Evolutionary conservation across 176 grass and related monocot species (phyloP).

Genomic region (Carex pumila): DNA sequence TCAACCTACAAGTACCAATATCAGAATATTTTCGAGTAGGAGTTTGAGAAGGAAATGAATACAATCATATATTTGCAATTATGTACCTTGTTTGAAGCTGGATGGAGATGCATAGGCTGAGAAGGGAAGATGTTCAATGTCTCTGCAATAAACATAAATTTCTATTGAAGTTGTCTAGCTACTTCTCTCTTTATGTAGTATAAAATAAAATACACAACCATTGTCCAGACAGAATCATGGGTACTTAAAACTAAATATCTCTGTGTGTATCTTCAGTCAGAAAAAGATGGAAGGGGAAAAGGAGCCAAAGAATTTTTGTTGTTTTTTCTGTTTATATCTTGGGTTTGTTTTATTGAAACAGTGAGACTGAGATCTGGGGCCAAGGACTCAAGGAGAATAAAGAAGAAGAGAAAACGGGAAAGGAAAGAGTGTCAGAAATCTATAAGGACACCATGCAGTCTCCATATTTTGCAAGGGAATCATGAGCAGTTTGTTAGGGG

Average conservation of each 20-base stretch:
- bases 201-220: slow-evolving; percentile 17
- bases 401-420: slow-evolving; percentile 12
- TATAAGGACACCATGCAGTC: slow-evolving; percentile 50
- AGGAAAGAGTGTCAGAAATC: slow-evolving; percentile 31
- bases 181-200: slow-evolving; percentile 3
- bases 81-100: slow-evolving; percentile 52
- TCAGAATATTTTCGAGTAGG: not conserved
- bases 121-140: slow-evolving; percentile 99
- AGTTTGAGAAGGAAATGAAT: not conserved
- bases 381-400: not conserved
- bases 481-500: slow-evolving; percentile 84
- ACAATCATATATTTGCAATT: not conserved
- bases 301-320: slow-evolving; percentile 8
- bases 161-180: slow-evolving; percentile 2
- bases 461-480: slow-evolving; percentile 46
- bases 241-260: not conserved
- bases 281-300: slow-evolving; percentile 1
- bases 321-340: slow-evolving; percentile 14
- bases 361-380: slow-evolving; percentile 9
- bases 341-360: slow-evolving; percentile 19
- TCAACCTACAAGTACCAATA: slow-evolving; percentile 44
- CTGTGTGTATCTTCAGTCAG: slow-evolving; percentile 1
- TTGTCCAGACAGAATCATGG: slow-evolving; percentile 38
- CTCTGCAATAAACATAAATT: slow-evolving; percentile 56
- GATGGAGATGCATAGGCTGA: slow-evolving; percentile 84